Conservation (phyloP, 495 filamentous ascomycete genomes). For the Ascobolus immersus region DNA sequence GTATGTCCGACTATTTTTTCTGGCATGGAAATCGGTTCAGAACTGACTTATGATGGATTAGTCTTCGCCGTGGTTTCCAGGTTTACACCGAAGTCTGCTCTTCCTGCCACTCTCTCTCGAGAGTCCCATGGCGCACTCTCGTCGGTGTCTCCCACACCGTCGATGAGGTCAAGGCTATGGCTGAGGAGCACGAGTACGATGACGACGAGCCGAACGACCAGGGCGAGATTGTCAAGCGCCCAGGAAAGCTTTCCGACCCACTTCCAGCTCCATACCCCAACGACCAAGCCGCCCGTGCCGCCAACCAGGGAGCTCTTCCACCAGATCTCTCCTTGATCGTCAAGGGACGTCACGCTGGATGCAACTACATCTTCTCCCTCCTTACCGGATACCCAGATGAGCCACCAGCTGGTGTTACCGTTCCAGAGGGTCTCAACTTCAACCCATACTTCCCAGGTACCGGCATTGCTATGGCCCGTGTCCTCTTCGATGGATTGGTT, state of each 20-base stretch:
- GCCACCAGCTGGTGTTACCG: constrained; percentile 57
- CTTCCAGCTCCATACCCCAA: constrained; percentile 89
- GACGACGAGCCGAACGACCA: constrained; percentile 93
- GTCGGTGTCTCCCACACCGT: constrained; percentile 84
- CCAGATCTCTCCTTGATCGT: constrained; percentile 94
- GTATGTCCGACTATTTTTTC: constrained; percentile 30
- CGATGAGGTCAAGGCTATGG: constrained; percentile 88
- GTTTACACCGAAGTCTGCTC: constrained; percentile 98
- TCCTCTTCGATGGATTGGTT: constrained; percentile 88
- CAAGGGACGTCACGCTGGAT: constrained; percentile 92
- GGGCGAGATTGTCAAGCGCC: constrained; percentile 92
- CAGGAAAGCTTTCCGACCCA: constrained; percentile 95
- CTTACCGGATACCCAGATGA: constrained; percentile 98
- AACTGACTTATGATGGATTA: constrained; percentile 16
- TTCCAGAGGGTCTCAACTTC: constrained; percentile 83
- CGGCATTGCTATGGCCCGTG: constrained; percentile 95
- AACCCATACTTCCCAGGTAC: constrained; percentile 99
- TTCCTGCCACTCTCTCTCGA: constrained; percentile 82
- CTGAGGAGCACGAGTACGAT: constrained; percentile 96
- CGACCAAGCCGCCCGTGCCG: constrained; percentile 90
- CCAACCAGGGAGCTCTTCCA: constrained; percentile 92
- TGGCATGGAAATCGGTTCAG: constrained; percentile 6
- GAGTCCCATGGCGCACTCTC: constrained; percentile 77
- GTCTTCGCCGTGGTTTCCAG: constrained; percentile 97
- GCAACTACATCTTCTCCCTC: constrained; percentile 92